Base-by-base conservation (phyloP, 768 basidiomycete genomes). In the Xerocomellus chrysenteron region DNA sequence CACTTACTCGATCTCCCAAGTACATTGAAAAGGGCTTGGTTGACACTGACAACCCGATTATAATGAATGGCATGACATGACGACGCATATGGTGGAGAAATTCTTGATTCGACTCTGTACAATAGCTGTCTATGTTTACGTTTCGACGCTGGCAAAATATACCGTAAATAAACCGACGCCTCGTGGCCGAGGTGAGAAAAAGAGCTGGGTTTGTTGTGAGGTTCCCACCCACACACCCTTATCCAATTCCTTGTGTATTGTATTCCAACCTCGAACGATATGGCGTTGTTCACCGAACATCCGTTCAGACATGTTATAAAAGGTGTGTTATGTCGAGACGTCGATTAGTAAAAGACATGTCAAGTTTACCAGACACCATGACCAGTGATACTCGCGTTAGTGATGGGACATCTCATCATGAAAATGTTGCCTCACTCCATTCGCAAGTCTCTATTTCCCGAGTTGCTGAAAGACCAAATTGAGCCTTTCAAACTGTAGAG, bases 351-450 rank as follows among this genome's bases (percentile, higher is more conserved):
- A 49, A 48, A 21, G 32, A 39, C 11, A 50, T 30, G 41, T 14
- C 53, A 17, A 50, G 40, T 47, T 65, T 42, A 71, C 55, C 33
- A 28, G 35, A 49, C 19, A 47, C 39, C 19, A 41, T 65, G 51
- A 46, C 56, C 60, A 85, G 85, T 70, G 51, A 78, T 78, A 40
- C 56, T 78, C n/a, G 78, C 78, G 11, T 65, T 86, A 39, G 74
- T 67, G 39, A 63, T 77, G 50, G 84, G 80, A 16, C 81, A 86
- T 63, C 63, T 81, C 57, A 65, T 80, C 51, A 82, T 84, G 54
- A 80, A 73, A 59, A 64, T 84, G 60, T 59, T 85, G 65, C 71
- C 71, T 28, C 71, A 61, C 4, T 69, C 64, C 9, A 62, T 74
- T 43, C 71, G 71, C 55, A 71, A 69, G 71, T 70, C 26, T 47